Conservation (phyloP, 2,329 filamentous ascomycete genomes). For the Ophiocordyceps australis region DNA sequence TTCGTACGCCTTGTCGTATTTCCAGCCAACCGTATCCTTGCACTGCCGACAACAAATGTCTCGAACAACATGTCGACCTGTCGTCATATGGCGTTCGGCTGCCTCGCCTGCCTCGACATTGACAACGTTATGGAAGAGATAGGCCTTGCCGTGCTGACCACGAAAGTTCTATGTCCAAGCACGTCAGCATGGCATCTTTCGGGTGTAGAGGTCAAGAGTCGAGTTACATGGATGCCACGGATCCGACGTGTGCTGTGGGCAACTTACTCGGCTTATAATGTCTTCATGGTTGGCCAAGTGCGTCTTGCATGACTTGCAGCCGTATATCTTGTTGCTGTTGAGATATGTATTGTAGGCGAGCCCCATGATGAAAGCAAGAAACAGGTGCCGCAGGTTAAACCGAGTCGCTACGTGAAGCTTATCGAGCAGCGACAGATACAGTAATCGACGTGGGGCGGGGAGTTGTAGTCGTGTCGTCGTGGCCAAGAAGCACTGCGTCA, state of each 20-base stretch:
- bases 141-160: slow-evolving; percentile 94
- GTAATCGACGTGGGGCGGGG: too few species aligned
- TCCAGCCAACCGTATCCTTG: slow-evolving; percentile 89
- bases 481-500: too few species aligned
- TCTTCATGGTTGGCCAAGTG: slow-evolving; percentile 91
- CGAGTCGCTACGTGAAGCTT: too few species aligned
- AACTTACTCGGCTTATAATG: slow-evolving; percentile 78
- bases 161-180: slow-evolving; percentile 62
- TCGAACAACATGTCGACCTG: slow-evolving; percentile 80
- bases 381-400: neutral
- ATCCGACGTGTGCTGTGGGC: too few species aligned
- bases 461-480: too few species aligned
- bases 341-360: slow-evolving; percentile 86
- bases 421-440: too few species aligned
- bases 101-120: slow-evolving; percentile 72
- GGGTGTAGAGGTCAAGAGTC: neutral
- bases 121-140: slow-evolving; percentile 86
- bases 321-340: slow-evolving; percentile 72
- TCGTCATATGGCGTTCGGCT: slow-evolving; percentile 96
- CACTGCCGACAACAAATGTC: slow-evolving; percentile 88
- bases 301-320: slow-evolving; percentile 87
- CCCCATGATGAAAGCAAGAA: slow-evolving; percentile 41
- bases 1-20: slow-evolving; percentile 96
- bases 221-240: too few species aligned
- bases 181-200: neutral